A percentile compares a stretch with the other conserved stretches of the same genome.
Conservation (phyloP, 2,329 filamentous ascomycete genomes). For the Didymella lethalis region DNA sequence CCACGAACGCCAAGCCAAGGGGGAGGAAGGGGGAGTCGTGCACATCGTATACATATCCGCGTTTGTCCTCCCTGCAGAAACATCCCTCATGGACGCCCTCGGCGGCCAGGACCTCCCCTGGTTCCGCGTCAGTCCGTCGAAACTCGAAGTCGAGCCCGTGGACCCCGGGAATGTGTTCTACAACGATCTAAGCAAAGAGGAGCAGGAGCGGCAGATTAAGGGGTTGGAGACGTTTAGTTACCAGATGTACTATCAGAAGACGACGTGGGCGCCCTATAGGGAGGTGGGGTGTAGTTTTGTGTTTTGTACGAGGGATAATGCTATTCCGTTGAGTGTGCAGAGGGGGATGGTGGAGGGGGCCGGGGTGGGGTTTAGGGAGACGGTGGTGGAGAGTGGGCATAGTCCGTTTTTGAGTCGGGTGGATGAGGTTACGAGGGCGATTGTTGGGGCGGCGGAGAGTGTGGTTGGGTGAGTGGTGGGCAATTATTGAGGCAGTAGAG, state of each 20-base stretch:
- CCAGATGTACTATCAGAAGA: slow-evolving; percentile 8
- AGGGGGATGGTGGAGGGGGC: slow-evolving; percentile 2
- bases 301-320: slow-evolving; percentile 4
- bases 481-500: too few relatives aligned
- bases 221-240: neutral
- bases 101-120: slow-evolving; percentile 3
- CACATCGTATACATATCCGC: slow-evolving; percentile 4
- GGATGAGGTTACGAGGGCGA: neutral
- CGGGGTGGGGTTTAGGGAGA: neutral
- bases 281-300: neutral
- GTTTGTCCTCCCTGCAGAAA: slow-evolving; percentile 2
- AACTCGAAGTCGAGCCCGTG: neutral
- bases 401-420: slow-evolving; percentile 13
- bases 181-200: neutral
- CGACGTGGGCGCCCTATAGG: slow-evolving; percentile 7
- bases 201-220: neutral
- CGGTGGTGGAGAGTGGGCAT: slow-evolving; percentile 4
- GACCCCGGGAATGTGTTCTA: slow-evolving; percentile 10
- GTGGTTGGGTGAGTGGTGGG: neutral
- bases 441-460: slow-evolving; percentile 19
- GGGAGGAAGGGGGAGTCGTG: neutral
- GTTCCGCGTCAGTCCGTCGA: neutral
- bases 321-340: slow-evolving; percentile 4
- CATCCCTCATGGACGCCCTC: slow-evolving; percentile 1
- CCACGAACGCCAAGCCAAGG: neutral